Evolutionary conservation across 495 filamentous ascomycete genomes (phyloP).

Genomic region (Ascodesmis nigricans): DNA sequence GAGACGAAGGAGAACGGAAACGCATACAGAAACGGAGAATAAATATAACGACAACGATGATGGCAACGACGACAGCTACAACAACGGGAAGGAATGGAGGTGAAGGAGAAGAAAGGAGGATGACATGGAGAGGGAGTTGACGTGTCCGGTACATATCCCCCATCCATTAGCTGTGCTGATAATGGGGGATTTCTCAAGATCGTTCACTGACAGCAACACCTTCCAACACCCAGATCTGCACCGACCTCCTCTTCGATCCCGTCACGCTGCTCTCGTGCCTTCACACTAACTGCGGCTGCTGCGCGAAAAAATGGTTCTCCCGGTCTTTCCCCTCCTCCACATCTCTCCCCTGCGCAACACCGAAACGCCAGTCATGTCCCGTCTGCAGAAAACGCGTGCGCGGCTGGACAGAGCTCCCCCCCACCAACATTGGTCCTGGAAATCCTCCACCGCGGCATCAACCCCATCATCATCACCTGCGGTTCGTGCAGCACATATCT

Average conservation of each 20-base stretch:
- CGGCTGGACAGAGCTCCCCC: too few species aligned
- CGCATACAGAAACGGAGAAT: too few species aligned
- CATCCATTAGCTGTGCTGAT: too few species aligned
- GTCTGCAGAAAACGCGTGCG: conserved; percentile 73
- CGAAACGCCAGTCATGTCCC: too few species aligned
- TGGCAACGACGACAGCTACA: too few species aligned
- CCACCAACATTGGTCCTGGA: conserved; percentile 1
- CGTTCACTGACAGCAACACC: conserved; percentile 3
- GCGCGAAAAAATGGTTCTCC: conserved; percentile 87
- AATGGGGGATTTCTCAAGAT: background rate
- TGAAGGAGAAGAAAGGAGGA: too few species aligned
- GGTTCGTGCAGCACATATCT: conserved; percentile 2
- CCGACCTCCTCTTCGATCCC: conserved; percentile 85
- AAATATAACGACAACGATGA: too few species aligned
- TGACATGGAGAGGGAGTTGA: conserved; percentile 84
- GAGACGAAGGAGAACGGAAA: too few species aligned
- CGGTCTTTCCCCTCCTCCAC: conserved; percentile 28
- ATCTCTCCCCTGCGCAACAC: conserved; percentile 29
- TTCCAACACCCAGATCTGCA: conserved; percentile 59
- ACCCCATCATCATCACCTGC: conserved; percentile 5
- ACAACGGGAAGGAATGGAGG: too few species aligned
- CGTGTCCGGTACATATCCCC: conserved; percentile 54
- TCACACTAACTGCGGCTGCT: conserved; percentile 89
- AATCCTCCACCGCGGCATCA: conserved; percentile 2
- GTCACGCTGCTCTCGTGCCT: conserved; percentile 92